Base-by-base conservation (phyloP, 148 eudicot species). In the Diospyros lotus region DNA sequence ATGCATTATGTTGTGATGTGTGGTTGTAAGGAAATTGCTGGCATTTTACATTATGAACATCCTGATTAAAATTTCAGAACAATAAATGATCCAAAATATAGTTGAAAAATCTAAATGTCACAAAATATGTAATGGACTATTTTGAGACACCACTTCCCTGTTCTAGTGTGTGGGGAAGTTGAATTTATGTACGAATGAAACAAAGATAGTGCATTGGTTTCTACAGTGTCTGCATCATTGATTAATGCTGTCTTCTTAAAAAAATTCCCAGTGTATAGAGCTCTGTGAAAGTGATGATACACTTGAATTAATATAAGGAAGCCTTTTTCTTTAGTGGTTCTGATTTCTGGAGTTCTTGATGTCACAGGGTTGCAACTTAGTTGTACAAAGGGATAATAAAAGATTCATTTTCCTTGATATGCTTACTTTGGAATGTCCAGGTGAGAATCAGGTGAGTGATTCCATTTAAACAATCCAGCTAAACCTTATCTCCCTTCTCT, bases 291-390 rank as follows among this genome's bases (percentile, higher is more conserved):
- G 6, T 48, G 6, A 6, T 38, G 2, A 11, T 28, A 38, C 12
- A 11, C 48, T 12, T 60, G 28, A 8, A 7, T 48, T 48, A n/a
- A 69, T 58, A 48, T n/a, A 28, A 44, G 44, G 14, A 48, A 40
- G n/a, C 5, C 4, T 45, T 10, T 68, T 38, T 75, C 17, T 69
- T 64, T 66, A 50, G 5, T 51, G 46, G 51, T 41, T 58, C 61
- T 81, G n/a, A 80, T 52, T 28, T 66, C 54, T 61, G 38, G 42
- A 38, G 13, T 64, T 80, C 3, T 70, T 71, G 56, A 18, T 58
- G 58, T 78, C 42, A 63, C 90, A 93, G 98, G 98, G 98, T 66
- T 94, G 98, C 90, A 92, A 94, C 82, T 83, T 94, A 81, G 76
- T 76, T 73, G 86, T 79, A 56, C 96, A 92, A 66, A 81, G 83